phyloP scores from a whole-genome alignment of 768 basidiomycete species.

The Boletus eberwhitei region DNA sequence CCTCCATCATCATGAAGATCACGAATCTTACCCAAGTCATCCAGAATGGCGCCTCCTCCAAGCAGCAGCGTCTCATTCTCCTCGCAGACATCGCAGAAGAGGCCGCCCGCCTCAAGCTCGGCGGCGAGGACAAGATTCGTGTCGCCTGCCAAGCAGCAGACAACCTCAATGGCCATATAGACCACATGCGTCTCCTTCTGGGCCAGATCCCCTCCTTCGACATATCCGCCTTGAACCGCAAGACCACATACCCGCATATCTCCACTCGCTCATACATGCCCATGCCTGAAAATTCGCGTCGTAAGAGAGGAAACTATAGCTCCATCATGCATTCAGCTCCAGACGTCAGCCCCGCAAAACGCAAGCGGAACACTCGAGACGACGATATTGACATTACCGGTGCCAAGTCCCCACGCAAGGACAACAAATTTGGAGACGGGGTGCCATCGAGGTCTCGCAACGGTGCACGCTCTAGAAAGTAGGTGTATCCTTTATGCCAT shows the following conservation, averaged over 20 bases:
- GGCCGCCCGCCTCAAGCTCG: constrained; percentile 84
- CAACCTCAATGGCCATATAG: constrained; percentile 65
- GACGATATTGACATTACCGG: constrained; percentile 58
- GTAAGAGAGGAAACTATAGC: constrained; percentile 54
- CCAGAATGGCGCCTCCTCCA: constrained; percentile 52
- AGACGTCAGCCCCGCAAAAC: constrained; percentile 64
- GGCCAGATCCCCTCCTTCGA: constrained; percentile 65
- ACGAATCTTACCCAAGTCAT: constrained; percentile 72
- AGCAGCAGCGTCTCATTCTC: constrained; percentile 78
- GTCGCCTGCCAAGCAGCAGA: constrained; percentile 91
- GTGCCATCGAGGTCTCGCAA: constrained; percentile 46
- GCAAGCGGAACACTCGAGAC: constrained; percentile 56
- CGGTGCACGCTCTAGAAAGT: constrained; percentile 61
- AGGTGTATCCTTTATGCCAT: constrained; percentile 20
- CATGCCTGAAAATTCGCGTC: constrained; percentile 62
- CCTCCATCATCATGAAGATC: constrained; percentile 78
- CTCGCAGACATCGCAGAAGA: constrained; percentile 94
- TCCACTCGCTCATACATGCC: constrained; percentile 67
- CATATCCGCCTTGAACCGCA: constrained; percentile 50
- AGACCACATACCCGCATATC: constrained; percentile 75
- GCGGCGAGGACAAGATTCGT: constrained; percentile 97
- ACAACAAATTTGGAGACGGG: constrained; percentile 42
- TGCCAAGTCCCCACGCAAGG: constrained; percentile 62
- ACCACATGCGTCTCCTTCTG: constrained; percentile 60
- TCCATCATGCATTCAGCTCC: constrained; percentile 48